phyloP scores from a whole-genome alignment of 345 rosid species.

The Cardamine occulta region DNA sequence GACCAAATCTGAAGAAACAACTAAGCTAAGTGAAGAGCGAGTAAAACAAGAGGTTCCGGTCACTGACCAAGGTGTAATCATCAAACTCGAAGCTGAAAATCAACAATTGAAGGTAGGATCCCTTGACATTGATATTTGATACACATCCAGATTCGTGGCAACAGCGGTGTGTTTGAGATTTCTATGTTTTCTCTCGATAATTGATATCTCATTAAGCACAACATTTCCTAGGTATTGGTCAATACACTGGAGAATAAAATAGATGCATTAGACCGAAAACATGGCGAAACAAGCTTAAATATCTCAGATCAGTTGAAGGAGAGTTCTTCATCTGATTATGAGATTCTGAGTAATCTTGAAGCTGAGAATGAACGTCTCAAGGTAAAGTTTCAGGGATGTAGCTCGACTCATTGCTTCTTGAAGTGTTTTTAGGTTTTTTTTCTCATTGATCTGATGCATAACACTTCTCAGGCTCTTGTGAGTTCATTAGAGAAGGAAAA shows the following conservation, averaged over 20 bases:
- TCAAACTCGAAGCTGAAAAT: conserved; percentile 77
- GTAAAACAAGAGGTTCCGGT: conserved; percentile 60
- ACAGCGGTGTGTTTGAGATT: not conserved
- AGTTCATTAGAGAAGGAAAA: conserved; percentile 67
- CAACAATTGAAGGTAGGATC: conserved; percentile 70
- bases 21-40: conserved; percentile 49
- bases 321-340: conserved; percentile 52
- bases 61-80: conserved; percentile 57
- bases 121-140: conserved; percentile 9
- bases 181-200: not conserved
- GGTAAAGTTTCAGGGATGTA: conserved; percentile 45
- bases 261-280: conserved; percentile 71
- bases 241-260: conserved; percentile 75
- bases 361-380: conserved; percentile 87
- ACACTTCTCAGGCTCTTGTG: conserved; percentile 57
- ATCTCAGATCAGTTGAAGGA: conserved; percentile 68
- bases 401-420: not conserved
- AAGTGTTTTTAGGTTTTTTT: conserved; percentile 20
- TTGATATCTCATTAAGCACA: conserved; percentile 22
- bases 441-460: conserved; percentile 27
- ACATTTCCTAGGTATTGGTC: conserved; percentile 55
- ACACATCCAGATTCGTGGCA: conserved; percentile 17
- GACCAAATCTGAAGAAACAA: conserved; percentile 69
- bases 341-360: conserved; percentile 60
- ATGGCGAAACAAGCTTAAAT: conserved; percentile 63